These are phyloP conservation scores for Exophiala alcalophila DNA, from an alignment of 2,329 filamentous ascomycete species.

Conservation along the genomic window DNA sequence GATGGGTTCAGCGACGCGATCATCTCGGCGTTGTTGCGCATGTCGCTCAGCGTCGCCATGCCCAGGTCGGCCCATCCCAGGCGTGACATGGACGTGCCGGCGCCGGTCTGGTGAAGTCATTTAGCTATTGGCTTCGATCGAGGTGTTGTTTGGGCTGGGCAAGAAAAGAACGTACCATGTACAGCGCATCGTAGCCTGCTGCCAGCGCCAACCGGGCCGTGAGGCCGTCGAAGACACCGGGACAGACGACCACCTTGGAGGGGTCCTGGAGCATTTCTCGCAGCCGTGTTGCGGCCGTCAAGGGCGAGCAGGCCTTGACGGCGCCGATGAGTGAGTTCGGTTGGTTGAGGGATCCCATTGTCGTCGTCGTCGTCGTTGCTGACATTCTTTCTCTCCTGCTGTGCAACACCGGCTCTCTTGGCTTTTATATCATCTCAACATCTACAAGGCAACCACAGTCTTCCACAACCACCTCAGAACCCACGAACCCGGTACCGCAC, in stretches of 20 bases:
- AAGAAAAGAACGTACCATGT: conserved; percentile 39
- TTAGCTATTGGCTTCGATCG: neutral
- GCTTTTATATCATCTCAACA: no score
- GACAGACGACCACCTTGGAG: conserved; percentile 43
- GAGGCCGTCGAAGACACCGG: conserved; percentile 53
- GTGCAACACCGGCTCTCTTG: no score
- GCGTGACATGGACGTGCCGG: conserved; percentile 48
- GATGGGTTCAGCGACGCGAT: conserved; percentile 51
- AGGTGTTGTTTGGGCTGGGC: neutral
- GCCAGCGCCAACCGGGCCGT: conserved; percentile 50
- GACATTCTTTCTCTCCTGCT: no score
- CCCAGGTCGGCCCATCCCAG: conserved; percentile 52
- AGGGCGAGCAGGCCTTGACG: conserved; percentile 13
- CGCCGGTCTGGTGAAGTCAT: conserved; percentile 11
- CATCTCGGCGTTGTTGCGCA: conserved; percentile 54
- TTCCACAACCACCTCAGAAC: no score
- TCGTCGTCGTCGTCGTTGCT: no score
- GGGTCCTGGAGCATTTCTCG: conserved; percentile 36
- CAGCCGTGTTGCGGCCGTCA: conserved; percentile 29
- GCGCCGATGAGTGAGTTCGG: neutral
- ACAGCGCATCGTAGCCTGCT: conserved; percentile 50
- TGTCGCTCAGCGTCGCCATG: conserved; percentile 52
- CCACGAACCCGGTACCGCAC: no score
- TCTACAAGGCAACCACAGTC: no score
- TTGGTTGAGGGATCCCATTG: conserved; percentile 7